These are phyloP conservation scores for Halenospora varia DNA, from an alignment of 495 filamentous ascomycete species.

Conservation along the genomic window DNA sequence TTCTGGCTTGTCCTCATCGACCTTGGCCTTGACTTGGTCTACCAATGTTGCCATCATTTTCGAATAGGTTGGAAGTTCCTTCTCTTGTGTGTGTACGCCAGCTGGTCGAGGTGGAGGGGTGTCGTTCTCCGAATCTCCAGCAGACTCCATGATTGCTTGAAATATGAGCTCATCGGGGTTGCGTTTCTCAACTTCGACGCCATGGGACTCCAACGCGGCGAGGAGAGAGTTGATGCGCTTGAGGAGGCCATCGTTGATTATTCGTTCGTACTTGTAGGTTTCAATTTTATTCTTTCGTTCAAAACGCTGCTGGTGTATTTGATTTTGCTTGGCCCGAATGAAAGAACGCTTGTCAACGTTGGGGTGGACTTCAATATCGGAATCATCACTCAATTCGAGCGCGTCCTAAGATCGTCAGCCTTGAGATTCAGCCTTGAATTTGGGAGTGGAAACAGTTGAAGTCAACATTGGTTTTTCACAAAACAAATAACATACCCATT, in stretches of 20 bases:
- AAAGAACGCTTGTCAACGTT: constrained; percentile 99
- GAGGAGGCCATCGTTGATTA: constrained; percentile 88
- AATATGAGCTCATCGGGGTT: constrained; percentile 82
- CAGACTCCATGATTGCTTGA: constrained; percentile 74
- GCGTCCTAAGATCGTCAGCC: constrained; percentile 54
- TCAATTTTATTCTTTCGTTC: constrained; percentile 84
- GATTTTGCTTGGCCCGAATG: constrained; percentile 95
- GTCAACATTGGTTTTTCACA: too few species aligned
- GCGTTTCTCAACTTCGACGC: constrained; percentile 54
- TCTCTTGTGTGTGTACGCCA: constrained; percentile 70
- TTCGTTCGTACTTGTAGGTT: constrained; percentile 86
- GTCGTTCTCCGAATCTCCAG: constrained; percentile 67
- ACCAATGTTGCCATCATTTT: constrained; percentile 92
- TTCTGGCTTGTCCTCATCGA: constrained; percentile 62
- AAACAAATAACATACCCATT: constrained; percentile 73
- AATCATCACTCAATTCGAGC: constrained; percentile 95
- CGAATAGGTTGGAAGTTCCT: constrained; percentile 79
- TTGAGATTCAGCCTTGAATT: constrained; percentile 19
- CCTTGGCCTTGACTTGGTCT: constrained; percentile 88
- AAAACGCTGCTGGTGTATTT: constrained; percentile 86
- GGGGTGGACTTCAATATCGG: constrained; percentile 96
- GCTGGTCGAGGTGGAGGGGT: constrained; percentile 65
- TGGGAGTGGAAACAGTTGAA: too few species aligned
- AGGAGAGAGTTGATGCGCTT: constrained; percentile 77
- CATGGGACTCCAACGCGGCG: constrained; percentile 60